Evolutionary conservation across 495 filamentous ascomycete genomes (phyloP), one percentile per base, ranked within the genome.

Genomic region (Penicillium dipodomyicola): DNA sequence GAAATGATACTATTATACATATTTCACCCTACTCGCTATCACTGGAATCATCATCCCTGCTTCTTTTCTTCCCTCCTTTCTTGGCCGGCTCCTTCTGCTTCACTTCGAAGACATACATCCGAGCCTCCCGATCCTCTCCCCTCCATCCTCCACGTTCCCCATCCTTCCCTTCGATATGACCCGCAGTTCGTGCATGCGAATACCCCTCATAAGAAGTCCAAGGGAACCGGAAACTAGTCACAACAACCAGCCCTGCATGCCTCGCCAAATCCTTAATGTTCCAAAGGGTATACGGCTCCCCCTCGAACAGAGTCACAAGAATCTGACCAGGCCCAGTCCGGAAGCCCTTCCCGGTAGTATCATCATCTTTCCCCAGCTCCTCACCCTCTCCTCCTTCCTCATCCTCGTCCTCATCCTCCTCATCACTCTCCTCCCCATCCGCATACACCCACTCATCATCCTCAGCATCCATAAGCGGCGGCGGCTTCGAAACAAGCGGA

Each of bases 201-300:
- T 98, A 98, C 0, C 87, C 91, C 41, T 87, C 86, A 73, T 96
- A 98, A 14, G 79, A 85, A 41, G 65, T 73, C 46, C 86, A 84
- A 27, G 84, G 81, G 64, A 97, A 97, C 55, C 68, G 75, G 66
- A 92, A 96, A 69, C 90, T 95, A 52, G 84, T 77, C 52, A 84
- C 78, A 49, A 96, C 89, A 47, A 80, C 78, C 47, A 97, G 74
- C 20, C 90, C 92, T 8, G 80, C 78, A 72, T 95, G 89, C 4
- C 91, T 77, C 5, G 85, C 94, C 19, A 98, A 74, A 69, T 96
- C 91, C 19, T 85, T 82, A 32, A 97, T 82, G 70, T 97, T 96
- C 94, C 94, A 98, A 11, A 96, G 78, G 9, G 89, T 91, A 69
- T 98, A 98, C 1, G 93, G 94, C 65, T 93, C 85, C 39, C 87